Evolutionary conservation across 2,329 filamentous ascomycete genomes (phyloP).

Genomic region (Aureobasidium subglaciale): DNA sequence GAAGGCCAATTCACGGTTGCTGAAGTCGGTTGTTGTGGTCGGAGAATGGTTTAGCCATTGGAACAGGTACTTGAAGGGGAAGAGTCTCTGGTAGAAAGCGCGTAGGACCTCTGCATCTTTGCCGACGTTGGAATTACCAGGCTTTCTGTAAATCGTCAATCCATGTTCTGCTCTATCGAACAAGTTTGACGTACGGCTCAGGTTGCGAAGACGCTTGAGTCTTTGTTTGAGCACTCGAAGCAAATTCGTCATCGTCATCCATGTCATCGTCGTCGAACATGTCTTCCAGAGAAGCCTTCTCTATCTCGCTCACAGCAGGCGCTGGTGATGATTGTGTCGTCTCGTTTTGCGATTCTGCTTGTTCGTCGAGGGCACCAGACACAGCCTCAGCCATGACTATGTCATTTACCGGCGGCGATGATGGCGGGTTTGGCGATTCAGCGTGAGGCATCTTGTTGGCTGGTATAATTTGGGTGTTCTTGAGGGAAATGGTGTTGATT

Average conservation of each 20-base stretch:
- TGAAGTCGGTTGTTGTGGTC: conserved; percentile 78
- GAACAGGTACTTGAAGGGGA: conserved; percentile 90
- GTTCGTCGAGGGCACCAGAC: conserved; percentile 15
- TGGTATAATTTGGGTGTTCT: neutral
- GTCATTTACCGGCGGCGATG: conserved; percentile 27
- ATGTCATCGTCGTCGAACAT: conserved; percentile 53
- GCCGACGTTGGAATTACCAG: conserved; percentile 33
- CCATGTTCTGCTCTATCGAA: conserved; percentile 17
- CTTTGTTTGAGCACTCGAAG: conserved; percentile 46
- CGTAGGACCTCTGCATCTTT: conserved; percentile 69
- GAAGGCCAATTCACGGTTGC: conserved; percentile 90
- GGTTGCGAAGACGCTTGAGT: conserved; percentile 36
- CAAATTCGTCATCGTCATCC: conserved; percentile 52
- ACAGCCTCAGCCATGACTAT: conserved; percentile 28
- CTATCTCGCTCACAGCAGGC: conserved; percentile 15
- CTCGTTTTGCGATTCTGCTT: conserved; percentile 17
- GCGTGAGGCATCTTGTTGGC: conserved; percentile 39
- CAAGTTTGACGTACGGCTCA: conserved; percentile 30
- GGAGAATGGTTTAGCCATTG: conserved; percentile 97
- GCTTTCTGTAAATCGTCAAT: conserved; percentile 25
- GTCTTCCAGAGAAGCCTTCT: conserved; percentile 46
- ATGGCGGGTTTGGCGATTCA: conserved; percentile 29
- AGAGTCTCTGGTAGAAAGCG: conserved; percentile 90
- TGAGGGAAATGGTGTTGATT: neutral
- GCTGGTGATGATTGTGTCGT: conserved; percentile 18